Evolutionary conservation across 768 basidiomycete genomes (phyloP), one percentile per base, ranked within the genome.

Genomic region (Tremella fuciformis): DNA sequence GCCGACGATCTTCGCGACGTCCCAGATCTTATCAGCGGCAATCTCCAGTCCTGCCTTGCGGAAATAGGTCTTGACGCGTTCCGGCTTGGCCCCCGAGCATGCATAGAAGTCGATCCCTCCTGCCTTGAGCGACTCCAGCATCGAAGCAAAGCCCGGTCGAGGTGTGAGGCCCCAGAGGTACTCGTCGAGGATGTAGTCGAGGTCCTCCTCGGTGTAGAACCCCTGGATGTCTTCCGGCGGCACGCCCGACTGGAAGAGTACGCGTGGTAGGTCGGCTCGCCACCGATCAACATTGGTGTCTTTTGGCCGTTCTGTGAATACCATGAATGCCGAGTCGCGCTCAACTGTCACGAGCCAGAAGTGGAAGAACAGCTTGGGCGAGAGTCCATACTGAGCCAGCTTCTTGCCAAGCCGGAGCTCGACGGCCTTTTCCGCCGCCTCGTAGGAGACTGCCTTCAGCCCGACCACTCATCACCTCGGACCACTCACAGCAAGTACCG

Each of bases 131-230:
- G 34, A 38, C 29, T 53, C 19, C 3, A 53, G 34, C 52, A 53
- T 53, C 52, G 37, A 29, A n/a, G 52, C 38, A 19, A 53, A 26
- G 4, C 52, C 52, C 9, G 52, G 52, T 37, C 52, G 52, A 38
- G 52, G 29, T 21, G 29, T 53, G 34, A 53, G 52, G 15, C n/a
- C n/a, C 13, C 41, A 18, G 19, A 53, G 24, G 15, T 53, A 53
- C 8, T n/a, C 16, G 15, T 53, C 34, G 52, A n/a, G 15, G 15
- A 53, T 53, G 34, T 41, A 26, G 34, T 16, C n/a, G 11, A 38
- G 21, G 39, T 53, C 52, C 3, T 37, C 52, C 21, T 53, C 29
- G 52, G 15, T 38, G 52, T 38, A 41, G n/a, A 16, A 41, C 39
- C n/a, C 15, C 16, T 40, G 34, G 15, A 53, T 13, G 16, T 53